Conservation (phyloP, 208 protist genomes). For the Trypanosoma brucei region DNA sequence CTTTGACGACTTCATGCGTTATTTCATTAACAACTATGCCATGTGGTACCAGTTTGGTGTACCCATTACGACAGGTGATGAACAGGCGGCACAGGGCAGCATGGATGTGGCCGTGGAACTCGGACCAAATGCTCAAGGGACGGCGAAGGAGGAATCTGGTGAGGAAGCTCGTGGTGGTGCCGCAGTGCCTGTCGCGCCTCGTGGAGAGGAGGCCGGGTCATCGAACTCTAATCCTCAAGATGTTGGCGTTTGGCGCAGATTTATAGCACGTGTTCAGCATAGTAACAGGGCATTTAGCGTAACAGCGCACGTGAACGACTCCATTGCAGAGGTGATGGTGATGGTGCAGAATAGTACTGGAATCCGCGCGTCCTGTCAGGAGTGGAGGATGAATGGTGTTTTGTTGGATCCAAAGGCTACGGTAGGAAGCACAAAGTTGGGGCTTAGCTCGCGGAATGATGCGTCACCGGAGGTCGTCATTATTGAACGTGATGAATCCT, state of each 20-base stretch:
- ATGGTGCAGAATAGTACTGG: constrained; percentile 77
- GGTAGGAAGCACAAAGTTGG: constrained; percentile 59
- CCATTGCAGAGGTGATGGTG: constrained; percentile 62
- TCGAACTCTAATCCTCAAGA: not conserved
- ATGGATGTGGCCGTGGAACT: not conserved
- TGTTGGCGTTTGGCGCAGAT: constrained; percentile 35
- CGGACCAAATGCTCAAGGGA: constrained; percentile 11
- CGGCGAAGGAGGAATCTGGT: not conserved
- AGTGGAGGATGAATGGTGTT: constrained; percentile 45
- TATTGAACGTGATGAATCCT: constrained; percentile 51
- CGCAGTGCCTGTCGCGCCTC: constrained; percentile 20
- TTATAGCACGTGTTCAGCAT: constrained; percentile 51
- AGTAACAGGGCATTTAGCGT: constrained; percentile 78
- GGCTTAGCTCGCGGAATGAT: constrained; percentile 34
- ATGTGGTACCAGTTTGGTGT: constrained; percentile 73
- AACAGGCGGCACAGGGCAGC: not conserved
- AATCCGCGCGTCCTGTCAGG: constrained; percentile 66
- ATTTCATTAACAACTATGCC: constrained; percentile 74
- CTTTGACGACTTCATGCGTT: constrained; percentile 61
- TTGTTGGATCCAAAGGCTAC: constrained; percentile 32
- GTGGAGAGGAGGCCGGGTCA: not conserved
- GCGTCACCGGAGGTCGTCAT: constrained; percentile 53
- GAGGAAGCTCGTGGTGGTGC: not conserved
- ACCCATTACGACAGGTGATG: constrained; percentile 34
- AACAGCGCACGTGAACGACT: constrained; percentile 76